A percentile compares a stretch with the other conserved stretches of the same genome.
These are phyloP conservation scores for Zygnema circumcarinatum DNA, from an alignment of 139 green algal genomes.

Conservation along the genomic window DNA sequence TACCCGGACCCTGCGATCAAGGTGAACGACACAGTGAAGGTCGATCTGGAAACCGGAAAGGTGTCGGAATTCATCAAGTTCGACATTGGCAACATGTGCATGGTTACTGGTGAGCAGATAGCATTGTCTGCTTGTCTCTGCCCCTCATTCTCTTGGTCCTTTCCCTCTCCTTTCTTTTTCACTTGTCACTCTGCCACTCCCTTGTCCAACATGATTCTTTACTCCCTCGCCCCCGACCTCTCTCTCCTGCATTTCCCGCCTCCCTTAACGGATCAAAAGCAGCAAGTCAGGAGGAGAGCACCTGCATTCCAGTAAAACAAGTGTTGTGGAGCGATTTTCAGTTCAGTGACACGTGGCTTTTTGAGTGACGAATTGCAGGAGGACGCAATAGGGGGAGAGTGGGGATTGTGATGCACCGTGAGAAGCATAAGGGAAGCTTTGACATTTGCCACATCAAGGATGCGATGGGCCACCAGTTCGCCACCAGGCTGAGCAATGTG, in stretches of 20 bases:
- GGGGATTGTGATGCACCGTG: constrained; percentile 79
- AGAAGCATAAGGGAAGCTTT: constrained; percentile 96
- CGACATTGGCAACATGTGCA: constrained; percentile 92
- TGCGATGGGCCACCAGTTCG: constrained; percentile 88
- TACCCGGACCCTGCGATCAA: constrained; percentile 98
- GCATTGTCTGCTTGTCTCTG: neutral
- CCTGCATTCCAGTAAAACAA: no score
- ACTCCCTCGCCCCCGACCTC: neutral
- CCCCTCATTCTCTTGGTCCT: neutral
- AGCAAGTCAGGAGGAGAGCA: no score
- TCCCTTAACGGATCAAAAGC: no score
- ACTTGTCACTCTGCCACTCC: neutral
- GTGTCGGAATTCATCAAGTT: constrained; percentile 96
- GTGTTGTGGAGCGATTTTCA: no score
- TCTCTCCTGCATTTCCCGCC: no score
- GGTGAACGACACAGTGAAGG: constrained; percentile 95
- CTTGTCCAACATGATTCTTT: constrained; percentile 7
- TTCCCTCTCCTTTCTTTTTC: no score
- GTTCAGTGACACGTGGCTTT: no score
- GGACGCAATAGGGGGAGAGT: constrained; percentile 50
- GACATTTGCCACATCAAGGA: constrained; percentile 98
- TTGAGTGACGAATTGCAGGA: neutral
- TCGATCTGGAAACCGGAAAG: constrained; percentile 97
- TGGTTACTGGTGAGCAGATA: constrained; percentile 83
- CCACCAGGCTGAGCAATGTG: constrained; percentile 92